These are phyloP conservation scores for Boeremia lycopersici DNA, from an alignment of 2,329 filamentous ascomycete species.

Conservation along the genomic window DNA sequence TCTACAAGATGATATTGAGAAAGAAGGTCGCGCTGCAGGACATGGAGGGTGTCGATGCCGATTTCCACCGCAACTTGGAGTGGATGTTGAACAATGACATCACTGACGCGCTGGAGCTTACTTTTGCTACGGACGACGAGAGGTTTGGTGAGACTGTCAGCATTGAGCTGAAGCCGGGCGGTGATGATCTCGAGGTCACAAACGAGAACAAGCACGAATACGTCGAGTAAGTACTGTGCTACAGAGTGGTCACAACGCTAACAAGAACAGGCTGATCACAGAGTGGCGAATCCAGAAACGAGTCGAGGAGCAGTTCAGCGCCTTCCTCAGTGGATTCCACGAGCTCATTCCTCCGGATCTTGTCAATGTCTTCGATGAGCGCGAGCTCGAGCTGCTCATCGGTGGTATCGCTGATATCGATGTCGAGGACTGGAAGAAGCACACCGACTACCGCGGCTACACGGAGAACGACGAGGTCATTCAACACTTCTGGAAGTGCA, in stretches of 20 bases:
- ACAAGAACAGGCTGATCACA: slow-evolving; percentile 73
- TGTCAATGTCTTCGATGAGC: slow-evolving; percentile 98
- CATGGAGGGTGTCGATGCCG: slow-evolving; percentile 98
- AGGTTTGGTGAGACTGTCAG: slow-evolving; percentile 93
- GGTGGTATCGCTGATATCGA: slow-evolving; percentile 99
- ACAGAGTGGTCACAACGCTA: slow-evolving; percentile 13
- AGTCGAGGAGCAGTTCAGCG: slow-evolving; percentile 97
- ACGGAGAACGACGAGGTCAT: slow-evolving; percentile 97
- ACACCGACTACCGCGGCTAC: slow-evolving; percentile 98
- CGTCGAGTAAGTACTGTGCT: slow-evolving; percentile 70
- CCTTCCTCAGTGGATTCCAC: slow-evolving; percentile 96
- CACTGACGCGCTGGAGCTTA: slow-evolving; percentile 90
- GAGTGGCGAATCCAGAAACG: slow-evolving; percentile 99
- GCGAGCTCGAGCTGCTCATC: slow-evolving; percentile 93
- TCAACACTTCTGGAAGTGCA: slow-evolving; percentile 98
- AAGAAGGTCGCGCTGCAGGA: slow-evolving; percentile 91
- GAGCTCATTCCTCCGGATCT: slow-evolving; percentile 95
- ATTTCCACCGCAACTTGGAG: slow-evolving; percentile 93
- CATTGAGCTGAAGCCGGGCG: slow-evolving; percentile 89
- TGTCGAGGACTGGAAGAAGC: slow-evolving; percentile 99
- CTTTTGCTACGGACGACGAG: slow-evolving; percentile 96
- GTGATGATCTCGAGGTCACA: slow-evolving; percentile 91
- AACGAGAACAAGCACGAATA: slow-evolving; percentile 99
- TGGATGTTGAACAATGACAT: slow-evolving; percentile 99
- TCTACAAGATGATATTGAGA: slow-evolving; percentile 98